Conservation (phyloP, 108 stramenopile genomes). For the Nitzschia putrida region DNA sequence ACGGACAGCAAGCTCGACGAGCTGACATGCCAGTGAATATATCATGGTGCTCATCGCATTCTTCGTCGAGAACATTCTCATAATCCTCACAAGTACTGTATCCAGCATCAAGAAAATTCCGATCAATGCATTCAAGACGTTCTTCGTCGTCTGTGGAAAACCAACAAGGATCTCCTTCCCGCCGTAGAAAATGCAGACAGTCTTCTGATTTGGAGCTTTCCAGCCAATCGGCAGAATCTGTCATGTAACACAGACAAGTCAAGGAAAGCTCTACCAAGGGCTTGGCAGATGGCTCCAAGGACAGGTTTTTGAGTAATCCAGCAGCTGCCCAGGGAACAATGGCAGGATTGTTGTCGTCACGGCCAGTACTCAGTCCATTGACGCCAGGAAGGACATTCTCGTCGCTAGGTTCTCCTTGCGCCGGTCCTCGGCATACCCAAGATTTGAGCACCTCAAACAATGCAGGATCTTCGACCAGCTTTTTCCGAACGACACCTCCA, state of each 20-base stretch:
- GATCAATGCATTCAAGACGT: background rate
- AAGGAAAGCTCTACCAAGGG: background rate
- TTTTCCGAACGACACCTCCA: background rate
- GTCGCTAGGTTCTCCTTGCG: background rate
- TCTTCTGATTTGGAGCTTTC: background rate
- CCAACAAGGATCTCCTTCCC: background rate
- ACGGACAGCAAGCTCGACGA: background rate
- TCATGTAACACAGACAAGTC: background rate
- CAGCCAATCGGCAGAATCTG: background rate
- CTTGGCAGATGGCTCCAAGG: background rate
- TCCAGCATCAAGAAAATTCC: background rate
- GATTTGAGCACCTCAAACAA: background rate
- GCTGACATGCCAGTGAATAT: background rate
- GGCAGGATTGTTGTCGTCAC: conserved; percentile 2
- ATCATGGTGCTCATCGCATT: background rate
- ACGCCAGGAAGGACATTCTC: background rate
- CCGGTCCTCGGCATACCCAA: background rate
- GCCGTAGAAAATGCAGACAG: background rate
- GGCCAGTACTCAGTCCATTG: conserved; percentile 3
- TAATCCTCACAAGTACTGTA: conserved; percentile 1
- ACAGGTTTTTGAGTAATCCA: conserved; percentile 11
- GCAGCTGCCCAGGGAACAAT: conserved; percentile 11
- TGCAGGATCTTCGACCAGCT: background rate
- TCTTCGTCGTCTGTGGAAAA: background rate
- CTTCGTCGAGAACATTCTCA: background rate